These are phyloP conservation scores for Trypanosomatidae sp. DNA, from an alignment of 208 protist species.

Conservation along the genomic window DNA sequence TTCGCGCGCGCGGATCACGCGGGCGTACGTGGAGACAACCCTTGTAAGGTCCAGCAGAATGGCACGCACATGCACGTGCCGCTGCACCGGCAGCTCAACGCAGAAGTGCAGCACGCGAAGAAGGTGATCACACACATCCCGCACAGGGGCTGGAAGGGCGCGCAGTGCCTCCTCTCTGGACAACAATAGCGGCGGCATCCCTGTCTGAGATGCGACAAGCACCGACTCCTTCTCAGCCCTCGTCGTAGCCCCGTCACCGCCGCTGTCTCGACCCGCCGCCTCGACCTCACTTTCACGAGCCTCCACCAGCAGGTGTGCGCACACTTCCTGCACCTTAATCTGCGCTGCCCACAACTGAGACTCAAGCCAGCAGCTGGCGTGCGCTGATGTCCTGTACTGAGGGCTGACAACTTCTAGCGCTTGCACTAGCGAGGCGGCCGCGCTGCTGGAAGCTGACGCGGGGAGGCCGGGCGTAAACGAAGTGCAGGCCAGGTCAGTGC, in stretches of 20 bases:
- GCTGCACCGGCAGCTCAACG: conserved; percentile 58
- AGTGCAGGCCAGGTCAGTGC: neutral
- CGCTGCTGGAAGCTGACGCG: neutral
- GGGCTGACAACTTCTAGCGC: conserved; percentile 36
- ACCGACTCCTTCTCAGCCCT: neutral
- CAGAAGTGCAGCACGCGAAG: conserved; percentile 39
- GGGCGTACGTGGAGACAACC: conserved; percentile 30
- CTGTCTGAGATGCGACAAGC: neutral
- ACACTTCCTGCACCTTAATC: conserved; percentile 23
- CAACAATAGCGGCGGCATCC: neutral
- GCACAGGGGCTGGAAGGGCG: conserved; percentile 8
- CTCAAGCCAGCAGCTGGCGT: conserved; percentile 51
- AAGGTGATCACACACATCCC: conserved; percentile 37
- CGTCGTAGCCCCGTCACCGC: conserved; percentile 1
- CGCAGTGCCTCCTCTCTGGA: conserved; percentile 11
- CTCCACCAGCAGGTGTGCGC: conserved; percentile 1
- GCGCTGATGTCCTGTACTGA: conserved; percentile 58
- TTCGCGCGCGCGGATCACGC: conserved; percentile 10
- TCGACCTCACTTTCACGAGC: conserved; percentile 7
- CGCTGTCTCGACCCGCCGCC: neutral
- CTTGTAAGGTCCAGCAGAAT: conserved; percentile 61
- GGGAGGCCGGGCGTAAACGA: neutral
- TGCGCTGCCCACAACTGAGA: conserved; percentile 62
- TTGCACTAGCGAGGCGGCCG: conserved; percentile 25
- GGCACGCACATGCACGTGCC: conserved; percentile 55